Evolutionary conservation across 108 stramenopile species (phyloP).

Genomic region (Schizochytrium sp.): DNA sequence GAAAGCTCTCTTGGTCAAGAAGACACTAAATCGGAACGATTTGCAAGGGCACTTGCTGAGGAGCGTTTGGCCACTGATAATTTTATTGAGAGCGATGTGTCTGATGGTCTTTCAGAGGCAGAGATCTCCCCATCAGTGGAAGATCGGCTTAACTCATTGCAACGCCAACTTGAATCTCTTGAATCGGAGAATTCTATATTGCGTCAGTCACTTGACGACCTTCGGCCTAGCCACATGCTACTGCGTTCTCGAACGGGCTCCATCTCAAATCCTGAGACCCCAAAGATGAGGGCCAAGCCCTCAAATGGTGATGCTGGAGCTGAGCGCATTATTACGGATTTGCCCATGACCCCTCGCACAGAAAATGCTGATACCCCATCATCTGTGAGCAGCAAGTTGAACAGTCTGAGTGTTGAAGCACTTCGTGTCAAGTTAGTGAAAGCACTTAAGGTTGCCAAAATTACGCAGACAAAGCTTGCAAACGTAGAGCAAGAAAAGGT

Average conservation of each 20-base stretch:
- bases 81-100: background rate
- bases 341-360: too few species aligned
- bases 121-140: background rate
- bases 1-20: background rate
- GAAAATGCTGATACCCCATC: background rate
- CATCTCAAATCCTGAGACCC: background rate
- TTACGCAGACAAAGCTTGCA: slow-evolving; percentile 39
- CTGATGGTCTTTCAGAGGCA: background rate
- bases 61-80: background rate
- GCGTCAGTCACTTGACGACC: slow-evolving; percentile 8
- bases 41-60: background rate
- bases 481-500: slow-evolving; percentile 6
- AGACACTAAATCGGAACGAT: background rate
- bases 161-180: slow-evolving; percentile 44
- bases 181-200: background rate
- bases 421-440: slow-evolving; percentile 27
- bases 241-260: background rate
- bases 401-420: slow-evolving; percentile 41
- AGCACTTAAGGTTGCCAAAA: slow-evolving; percentile 40
- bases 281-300: background rate
- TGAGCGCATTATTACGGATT: too few species aligned
- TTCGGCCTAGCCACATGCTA: background rate
- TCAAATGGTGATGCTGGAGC: too few species aligned
- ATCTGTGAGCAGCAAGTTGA: slow-evolving; percentile 26
- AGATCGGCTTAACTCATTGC: background rate